Conservation (phyloP, 2,329 filamentous ascomycete species). For the Fusarium avenaceum region DNA sequence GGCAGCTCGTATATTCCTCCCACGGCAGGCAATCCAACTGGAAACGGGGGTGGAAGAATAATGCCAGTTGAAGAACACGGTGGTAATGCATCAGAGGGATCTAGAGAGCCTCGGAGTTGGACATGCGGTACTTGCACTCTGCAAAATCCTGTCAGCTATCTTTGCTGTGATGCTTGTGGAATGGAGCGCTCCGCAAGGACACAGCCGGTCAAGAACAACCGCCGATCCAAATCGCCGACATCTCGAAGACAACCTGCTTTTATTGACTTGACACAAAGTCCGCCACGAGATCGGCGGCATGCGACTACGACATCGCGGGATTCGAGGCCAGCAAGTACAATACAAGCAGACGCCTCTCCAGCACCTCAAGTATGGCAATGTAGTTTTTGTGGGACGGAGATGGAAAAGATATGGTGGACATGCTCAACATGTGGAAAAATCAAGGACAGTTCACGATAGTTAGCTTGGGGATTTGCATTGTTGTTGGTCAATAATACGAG, state of each 20-base stretch:
- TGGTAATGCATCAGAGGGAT: slow-evolving; percentile 13
- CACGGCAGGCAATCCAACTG: slow-evolving; percentile 66
- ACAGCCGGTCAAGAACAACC: slow-evolving; percentile 33
- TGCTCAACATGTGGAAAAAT: slow-evolving; percentile 68
- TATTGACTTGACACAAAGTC: slow-evolving; percentile 54
- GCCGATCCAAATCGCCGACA: slow-evolving; percentile 34
- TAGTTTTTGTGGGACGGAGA: slow-evolving; percentile 63
- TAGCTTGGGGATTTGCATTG: slow-evolving; percentile 23
- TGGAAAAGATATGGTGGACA: slow-evolving; percentile 70
- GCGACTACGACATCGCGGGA: slow-evolving; percentile 6
- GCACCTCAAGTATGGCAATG: slow-evolving; percentile 63
- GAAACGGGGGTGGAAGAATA: slow-evolving; percentile 56
- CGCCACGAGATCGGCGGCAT: slow-evolving; percentile 43
- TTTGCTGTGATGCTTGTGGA: slow-evolving; percentile 70
- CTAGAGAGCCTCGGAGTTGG: slow-evolving; percentile 57
- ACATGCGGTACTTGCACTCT: slow-evolving; percentile 69
- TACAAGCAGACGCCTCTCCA: slow-evolving; percentile 16
- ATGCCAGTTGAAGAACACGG: slow-evolving; percentile 36
- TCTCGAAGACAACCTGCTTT: slow-evolving; percentile 41
- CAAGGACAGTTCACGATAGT: slow-evolving; percentile 62
- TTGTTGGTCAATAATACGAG: slow-evolving; percentile 17
- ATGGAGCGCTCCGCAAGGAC: slow-evolving; percentile 54
- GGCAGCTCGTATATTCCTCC: slow-evolving; percentile 66
- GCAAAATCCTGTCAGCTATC: slow-evolving; percentile 64
- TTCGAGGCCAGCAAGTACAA: slow-evolving; percentile 11